phyloP scores from a whole-genome alignment of 2,329 filamentous ascomycete genomes.

The Ophiocordyceps camponoti-floridani region DNA sequence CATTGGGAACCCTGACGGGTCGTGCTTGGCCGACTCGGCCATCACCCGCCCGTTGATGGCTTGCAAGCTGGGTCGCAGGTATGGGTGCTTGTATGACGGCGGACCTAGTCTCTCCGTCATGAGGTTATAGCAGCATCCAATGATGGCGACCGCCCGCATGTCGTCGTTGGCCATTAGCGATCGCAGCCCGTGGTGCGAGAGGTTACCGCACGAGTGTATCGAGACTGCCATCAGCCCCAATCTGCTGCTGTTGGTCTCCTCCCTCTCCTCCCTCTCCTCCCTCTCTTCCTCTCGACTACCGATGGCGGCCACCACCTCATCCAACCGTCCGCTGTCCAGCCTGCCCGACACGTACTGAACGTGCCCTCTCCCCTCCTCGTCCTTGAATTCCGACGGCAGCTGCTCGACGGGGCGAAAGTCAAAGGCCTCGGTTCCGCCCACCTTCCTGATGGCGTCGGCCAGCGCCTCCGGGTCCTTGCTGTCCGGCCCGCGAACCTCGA shows the following conservation, averaged over 20 bases:
- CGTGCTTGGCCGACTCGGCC: conserved; percentile 51
- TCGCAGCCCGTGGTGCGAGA: conserved; percentile 85
- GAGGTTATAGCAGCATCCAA: conserved; percentile 97
- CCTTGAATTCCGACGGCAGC: conserved; percentile 30
- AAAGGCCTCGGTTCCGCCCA: conserved; percentile 15
- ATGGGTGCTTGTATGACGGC: conserved; percentile 69
- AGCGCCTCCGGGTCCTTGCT: conserved; percentile 21
- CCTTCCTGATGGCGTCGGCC: conserved; percentile 15
- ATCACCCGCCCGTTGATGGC: conserved; percentile 50
- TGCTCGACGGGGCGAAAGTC: conserved; percentile 31
- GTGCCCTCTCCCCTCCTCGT: conserved; percentile 44
- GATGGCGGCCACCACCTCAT: conserved; percentile 46
- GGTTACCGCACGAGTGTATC: conserved; percentile 91
- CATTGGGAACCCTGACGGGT: conserved; percentile 91
- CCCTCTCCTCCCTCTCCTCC: conserved; percentile 8
- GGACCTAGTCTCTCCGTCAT: conserved; percentile 79
- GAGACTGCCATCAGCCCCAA: conserved; percentile 69
- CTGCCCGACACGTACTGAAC: conserved; percentile 65
- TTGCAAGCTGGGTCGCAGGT: conserved; percentile 51
- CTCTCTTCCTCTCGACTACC: conserved; percentile 11
- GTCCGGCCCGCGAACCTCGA: conserved; percentile 18
- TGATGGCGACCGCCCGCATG: conserved; percentile 81
- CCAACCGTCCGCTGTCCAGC: conserved; percentile 56
- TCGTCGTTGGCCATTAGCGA: conserved; percentile 70
- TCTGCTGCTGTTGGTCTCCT: conserved; percentile 6